Evolutionary conservation across 192 early-diverging fungal species (phyloP).

Genomic region (Coemansia furcata): DNA sequence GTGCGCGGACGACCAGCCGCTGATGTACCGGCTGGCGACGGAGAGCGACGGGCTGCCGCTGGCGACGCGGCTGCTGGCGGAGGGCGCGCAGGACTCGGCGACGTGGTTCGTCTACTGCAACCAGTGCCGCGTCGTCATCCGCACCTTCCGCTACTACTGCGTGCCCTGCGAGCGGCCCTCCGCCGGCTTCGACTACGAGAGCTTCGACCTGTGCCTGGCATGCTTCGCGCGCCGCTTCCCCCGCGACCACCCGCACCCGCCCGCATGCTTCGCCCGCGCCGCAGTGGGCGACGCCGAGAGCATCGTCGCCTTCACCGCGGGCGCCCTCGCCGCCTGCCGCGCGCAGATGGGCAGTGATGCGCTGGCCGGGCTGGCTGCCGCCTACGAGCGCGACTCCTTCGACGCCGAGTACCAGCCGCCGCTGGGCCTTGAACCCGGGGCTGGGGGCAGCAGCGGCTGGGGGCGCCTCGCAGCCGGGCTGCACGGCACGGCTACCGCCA

Average conservation of each 20-base stretch:
- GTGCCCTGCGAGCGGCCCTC: conserved; percentile 73
- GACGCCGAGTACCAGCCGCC: conserved; percentile 20
- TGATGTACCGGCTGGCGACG: conserved; percentile 34
- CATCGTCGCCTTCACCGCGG: conserved; percentile 35
- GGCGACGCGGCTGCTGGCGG: conserved; percentile 22
- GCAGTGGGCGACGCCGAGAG: conserved; percentile 34
- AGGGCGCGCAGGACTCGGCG: conserved; percentile 38
- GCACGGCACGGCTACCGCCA: conserved; percentile 41
- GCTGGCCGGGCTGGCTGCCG: not conserved
- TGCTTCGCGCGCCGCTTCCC: conserved; percentile 73
- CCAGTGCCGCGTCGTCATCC: conserved; percentile 73
- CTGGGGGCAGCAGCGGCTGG: conserved; percentile 11
- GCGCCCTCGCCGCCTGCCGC: conserved; percentile 18
- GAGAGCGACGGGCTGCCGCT: conserved; percentile 34
- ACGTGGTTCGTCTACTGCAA: conserved; percentile 75
- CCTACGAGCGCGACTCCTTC: conserved; percentile 42
- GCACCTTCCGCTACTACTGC: conserved; percentile 81
- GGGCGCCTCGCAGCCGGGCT: conserved; percentile 39
- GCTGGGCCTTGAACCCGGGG: too few relatives aligned
- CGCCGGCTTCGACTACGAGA: conserved; percentile 63
- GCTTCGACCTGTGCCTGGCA: conserved; percentile 71
- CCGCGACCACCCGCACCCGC: conserved; percentile 70
- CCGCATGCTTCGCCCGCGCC: conserved; percentile 71
- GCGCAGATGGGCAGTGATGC: not conserved
- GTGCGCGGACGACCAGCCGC: conserved; percentile 25